These are phyloP conservation scores for Fusarium verrucosum DNA, from an alignment of 2,329 filamentous ascomycete genomes.

Conservation along the genomic window DNA sequence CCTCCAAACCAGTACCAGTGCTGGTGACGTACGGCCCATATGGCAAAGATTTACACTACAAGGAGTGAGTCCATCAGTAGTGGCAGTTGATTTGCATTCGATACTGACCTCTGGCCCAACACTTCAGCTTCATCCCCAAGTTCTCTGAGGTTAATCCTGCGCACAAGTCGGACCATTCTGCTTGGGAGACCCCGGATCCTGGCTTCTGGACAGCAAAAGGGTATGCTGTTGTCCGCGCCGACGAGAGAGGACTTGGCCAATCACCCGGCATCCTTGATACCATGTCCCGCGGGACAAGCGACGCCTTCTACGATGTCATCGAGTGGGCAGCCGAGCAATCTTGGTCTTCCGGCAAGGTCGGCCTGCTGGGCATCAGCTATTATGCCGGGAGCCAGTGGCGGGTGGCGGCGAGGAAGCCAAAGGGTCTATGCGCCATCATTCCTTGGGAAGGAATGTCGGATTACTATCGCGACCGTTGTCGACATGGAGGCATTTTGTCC, in stretches of 20 bases:
- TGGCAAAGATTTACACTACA: constrained; percentile 76
- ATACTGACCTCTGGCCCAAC: too few species aligned
- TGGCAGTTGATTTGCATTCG: too few species aligned
- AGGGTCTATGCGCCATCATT: constrained; percentile 58
- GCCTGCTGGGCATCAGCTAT: constrained; percentile 59
- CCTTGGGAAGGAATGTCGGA: constrained; percentile 64
- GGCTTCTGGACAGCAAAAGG: constrained; percentile 65
- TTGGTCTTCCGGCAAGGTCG: constrained; percentile 61
- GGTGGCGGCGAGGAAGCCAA: constrained; percentile 57
- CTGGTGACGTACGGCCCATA: constrained; percentile 78
- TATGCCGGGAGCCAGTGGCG: constrained; percentile 60
- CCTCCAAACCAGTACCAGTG: constrained; percentile 56
- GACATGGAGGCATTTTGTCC: constrained; percentile 69
- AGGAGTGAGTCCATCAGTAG: constrained; percentile 52
- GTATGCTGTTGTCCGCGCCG: constrained; percentile 64
- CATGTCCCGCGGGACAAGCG: constrained; percentile 59
- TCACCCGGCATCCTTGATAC: constrained; percentile 58
- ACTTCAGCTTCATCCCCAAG: constrained; percentile 51
- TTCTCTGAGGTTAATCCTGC: constrained; percentile 62
- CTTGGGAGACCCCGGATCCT: constrained; percentile 69
- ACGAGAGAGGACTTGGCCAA: constrained; percentile 60
- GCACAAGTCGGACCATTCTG: constrained; percentile 63
- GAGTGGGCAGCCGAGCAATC: constrained; percentile 58
- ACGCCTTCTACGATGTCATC: constrained; percentile 59
- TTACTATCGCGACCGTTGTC: constrained; percentile 65